Percentiles rank a stretch among this genome's conserved stretches.
Conservation (phyloP, 352 stramenopile genomes). For the Globisporangium nodosum region DNA sequence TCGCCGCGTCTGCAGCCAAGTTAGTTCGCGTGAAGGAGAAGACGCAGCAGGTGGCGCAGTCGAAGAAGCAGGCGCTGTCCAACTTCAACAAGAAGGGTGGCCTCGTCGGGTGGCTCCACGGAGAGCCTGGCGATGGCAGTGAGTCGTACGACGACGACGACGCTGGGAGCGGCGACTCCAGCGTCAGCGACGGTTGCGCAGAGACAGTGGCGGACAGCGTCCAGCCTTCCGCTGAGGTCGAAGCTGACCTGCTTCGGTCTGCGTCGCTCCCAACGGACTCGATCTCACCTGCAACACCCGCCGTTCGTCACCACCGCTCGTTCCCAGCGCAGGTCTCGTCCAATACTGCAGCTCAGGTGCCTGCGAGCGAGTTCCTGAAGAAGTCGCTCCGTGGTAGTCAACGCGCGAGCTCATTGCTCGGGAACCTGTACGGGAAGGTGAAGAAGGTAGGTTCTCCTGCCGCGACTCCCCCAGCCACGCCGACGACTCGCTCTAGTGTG, state of each 20-base stretch:
- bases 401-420: conserved; percentile 6
- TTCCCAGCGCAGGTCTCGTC: conserved; percentile 1
- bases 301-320: conserved; percentile 1
- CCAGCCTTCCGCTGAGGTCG: background rate
- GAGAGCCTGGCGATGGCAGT: conserved; percentile 18
- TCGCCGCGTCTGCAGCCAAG: conserved; percentile 6
- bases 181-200: background rate
- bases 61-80: conserved; percentile 35
- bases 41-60: conserved; percentile 24
- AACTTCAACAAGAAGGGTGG: conserved; percentile 63
- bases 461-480: conserved; percentile 2
- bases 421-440: conserved; percentile 11
- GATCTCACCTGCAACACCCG: background rate
- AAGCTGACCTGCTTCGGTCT: background rate
- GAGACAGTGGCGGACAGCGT: conserved; percentile 1
- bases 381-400: conserved; percentile 5
- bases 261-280: background rate
- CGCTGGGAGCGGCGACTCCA: background rate
- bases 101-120: conserved; percentile 56
- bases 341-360: background rate
- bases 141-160: background rate
- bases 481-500: background rate
- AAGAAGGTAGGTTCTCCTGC: conserved; percentile 4
- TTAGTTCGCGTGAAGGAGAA: conserved; percentile 35
- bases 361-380: background rate